Evolutionary conservation across 106 monocot species (phyloP).

Genomic region (Amphibolis antarctica): DNA sequence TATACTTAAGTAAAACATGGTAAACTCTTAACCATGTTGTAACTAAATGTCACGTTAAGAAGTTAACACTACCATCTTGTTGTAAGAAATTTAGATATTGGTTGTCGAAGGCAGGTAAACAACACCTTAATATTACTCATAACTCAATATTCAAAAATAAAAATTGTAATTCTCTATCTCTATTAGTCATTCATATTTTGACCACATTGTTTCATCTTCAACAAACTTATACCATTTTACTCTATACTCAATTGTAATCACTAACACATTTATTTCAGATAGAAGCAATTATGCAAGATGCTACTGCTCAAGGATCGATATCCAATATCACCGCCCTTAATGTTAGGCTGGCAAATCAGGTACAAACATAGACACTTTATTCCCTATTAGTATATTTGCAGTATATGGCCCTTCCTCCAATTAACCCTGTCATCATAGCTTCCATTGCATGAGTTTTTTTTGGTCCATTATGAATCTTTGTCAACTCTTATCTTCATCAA

Average conservation of each 20-base stretch:
- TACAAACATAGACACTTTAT: conserved; percentile 3
- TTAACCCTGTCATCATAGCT: not conserved
- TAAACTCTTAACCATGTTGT: too few species aligned
- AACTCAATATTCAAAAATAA: too few species aligned
- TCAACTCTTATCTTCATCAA: too few species aligned
- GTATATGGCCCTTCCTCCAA: not conserved
- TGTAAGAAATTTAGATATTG: not conserved
- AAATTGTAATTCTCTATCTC: not conserved
- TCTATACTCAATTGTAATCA: too few species aligned
- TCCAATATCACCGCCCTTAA: conserved; percentile 71
- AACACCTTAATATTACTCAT: not conserved
- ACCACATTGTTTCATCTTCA: not conserved
- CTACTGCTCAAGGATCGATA: conserved; percentile 44
- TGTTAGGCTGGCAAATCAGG: conserved; percentile 80
- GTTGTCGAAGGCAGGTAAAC: not conserved
- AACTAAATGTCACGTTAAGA: too few species aligned
- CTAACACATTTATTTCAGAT: conserved; percentile 28
- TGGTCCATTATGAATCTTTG: not conserved
- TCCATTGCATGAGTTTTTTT: not conserved
- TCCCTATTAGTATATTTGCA: not conserved
- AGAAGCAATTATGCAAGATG: conserved; percentile 73
- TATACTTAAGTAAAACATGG: too few species aligned
- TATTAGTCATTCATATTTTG: not conserved
- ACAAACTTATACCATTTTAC: too few species aligned
- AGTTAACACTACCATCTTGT: not conserved